Base-by-base conservation (phyloP, 805 yeast genomes). In the Hanseniaspora nectarophila region DNA sequence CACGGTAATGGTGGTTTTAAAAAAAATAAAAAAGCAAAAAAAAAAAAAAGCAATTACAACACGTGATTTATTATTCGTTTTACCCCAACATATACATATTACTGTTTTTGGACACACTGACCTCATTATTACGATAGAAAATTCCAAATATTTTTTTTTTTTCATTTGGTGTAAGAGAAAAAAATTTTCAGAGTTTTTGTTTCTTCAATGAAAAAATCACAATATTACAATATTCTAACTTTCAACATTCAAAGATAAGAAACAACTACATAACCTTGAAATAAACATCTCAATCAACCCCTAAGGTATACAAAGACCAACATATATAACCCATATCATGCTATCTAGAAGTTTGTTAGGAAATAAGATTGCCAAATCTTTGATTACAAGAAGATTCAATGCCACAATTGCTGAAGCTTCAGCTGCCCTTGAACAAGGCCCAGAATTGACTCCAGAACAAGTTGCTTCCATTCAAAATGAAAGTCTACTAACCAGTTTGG, bases 401-500 rank as follows among this genome's bases (percentile, higher is more conserved):
- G 29, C 50, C 16, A 38, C 46, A 26, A 13, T 29, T 18, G 37
- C 23, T 32, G 45, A 43, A 32, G 8, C 45, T 8, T 9, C 26
- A 31, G 10, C 9, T 23, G 44, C 37, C 18, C 7, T 21, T 37
- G 26, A 37, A 21, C 15, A 37, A 21, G 10, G 24, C 6, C 26
- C 16, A 21, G 26, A 37, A 21, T 23, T 37, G 23, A 21, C 34
- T 18, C 21, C 33, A 38, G 24, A 28, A 12, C 20, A 13, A 16
- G 12, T 29, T 8, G 16, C 37, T 28, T 8, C 15, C 13, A 23
- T 31, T 16, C 26, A 32, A 21, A 12, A n/a, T 23, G 35, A 33
- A 24, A 23, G 24, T 13, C 21, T 39, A 34, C 55, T 60, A 8
- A 58, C 63, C 42, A 57, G 65, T 58, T 65, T 72, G 1, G 57